phyloP scores from a whole-genome alignment of 1,284 basidiomycete genomes.

The Cutaneotrichosporon spelunceum region DNA sequence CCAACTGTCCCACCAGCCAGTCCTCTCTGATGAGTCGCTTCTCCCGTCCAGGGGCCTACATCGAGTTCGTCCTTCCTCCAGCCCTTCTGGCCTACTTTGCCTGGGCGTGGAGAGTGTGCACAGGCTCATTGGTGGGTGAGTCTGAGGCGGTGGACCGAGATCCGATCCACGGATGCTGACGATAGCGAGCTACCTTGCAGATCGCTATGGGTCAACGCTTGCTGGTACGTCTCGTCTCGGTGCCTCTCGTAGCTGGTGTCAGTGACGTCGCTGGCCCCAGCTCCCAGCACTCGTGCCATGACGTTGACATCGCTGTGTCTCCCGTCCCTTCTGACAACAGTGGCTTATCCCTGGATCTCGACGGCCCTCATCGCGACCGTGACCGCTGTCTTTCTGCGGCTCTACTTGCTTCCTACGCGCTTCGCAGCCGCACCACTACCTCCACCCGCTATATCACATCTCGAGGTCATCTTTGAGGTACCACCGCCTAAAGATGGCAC shows the following conservation, averaged over 20 bases:
- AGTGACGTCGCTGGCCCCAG: too few species aligned
- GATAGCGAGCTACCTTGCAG: not conserved
- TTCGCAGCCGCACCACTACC: slow-evolving; percentile 33
- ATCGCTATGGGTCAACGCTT: not conserved
- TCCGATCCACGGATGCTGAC: not conserved
- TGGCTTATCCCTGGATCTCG: slow-evolving; percentile 23
- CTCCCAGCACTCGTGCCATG: too few species aligned
- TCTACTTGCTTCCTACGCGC: slow-evolving; percentile 40
- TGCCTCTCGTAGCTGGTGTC: too few species aligned
- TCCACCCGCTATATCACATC: slow-evolving; percentile 16
- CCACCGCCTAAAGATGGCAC: slow-evolving; percentile 18
- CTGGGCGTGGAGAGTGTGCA: slow-evolving; percentile 30
- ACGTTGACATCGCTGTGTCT: too few species aligned
- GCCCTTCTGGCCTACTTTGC: slow-evolving; percentile 39
- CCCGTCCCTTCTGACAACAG: slow-evolving; percentile 13
- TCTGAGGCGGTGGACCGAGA: slow-evolving; percentile 16
- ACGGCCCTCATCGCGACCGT: slow-evolving; percentile 25
- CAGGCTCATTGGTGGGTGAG: not conserved
- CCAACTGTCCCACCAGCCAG: too few species aligned
- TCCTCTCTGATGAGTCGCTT: not conserved
- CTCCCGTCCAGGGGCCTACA: slow-evolving; percentile 1
- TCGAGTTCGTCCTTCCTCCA: slow-evolving; percentile 40
- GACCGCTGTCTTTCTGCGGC: slow-evolving; percentile 32
- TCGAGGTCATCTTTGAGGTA: slow-evolving; percentile 34
- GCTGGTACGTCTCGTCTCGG: not conserved